phyloP scores from a whole-genome alignment of 2,329 filamentous ascomycete species.

The Macroventuria anomochaeta region DNA sequence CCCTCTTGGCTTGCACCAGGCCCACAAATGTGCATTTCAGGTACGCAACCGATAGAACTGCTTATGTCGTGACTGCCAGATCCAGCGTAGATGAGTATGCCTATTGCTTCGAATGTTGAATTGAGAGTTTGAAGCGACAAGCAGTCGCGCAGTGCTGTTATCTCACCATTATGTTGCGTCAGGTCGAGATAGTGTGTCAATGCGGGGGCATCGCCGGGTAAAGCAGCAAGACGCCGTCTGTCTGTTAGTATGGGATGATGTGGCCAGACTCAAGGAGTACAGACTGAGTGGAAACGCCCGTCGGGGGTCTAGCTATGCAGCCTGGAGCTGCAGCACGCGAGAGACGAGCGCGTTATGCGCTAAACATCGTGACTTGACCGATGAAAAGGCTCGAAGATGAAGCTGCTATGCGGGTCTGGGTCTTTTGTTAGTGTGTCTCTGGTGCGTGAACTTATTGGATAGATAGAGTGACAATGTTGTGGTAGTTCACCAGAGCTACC shows the following conservation, averaged over 20 bases:
- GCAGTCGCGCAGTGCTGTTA: neutral
- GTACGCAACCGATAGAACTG: slow-evolving; percentile 4
- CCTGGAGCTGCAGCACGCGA: neutral
- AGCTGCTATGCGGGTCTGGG: neutral
- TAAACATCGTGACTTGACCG: neutral
- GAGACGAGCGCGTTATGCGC: neutral
- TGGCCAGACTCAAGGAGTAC: slow-evolving; percentile 5
- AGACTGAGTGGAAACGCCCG: neutral
- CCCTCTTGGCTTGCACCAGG: slow-evolving; percentile 27
- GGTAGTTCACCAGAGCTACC: neutral
- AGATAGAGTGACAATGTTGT: neutral
- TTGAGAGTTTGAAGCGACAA: neutral
- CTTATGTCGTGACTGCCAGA: neutral
- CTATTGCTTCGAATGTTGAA: neutral
- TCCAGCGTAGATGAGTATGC: neutral
- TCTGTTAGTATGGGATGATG: neutral
- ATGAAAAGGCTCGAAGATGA: neutral
- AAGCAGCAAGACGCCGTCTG: slow-evolving; percentile 15
- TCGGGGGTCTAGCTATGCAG: neutral
- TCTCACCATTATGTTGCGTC: neutral
- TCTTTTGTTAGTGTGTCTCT: too few species aligned
- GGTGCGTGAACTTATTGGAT: too few species aligned
- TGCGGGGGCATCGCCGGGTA: slow-evolving; percentile 1
- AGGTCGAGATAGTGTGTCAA: neutral
- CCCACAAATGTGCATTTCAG: slow-evolving; percentile 23